These are phyloP conservation scores for Aspergillus unguis DNA, from an alignment of 2,329 filamentous ascomycete species.

Conservation along the genomic window DNA sequence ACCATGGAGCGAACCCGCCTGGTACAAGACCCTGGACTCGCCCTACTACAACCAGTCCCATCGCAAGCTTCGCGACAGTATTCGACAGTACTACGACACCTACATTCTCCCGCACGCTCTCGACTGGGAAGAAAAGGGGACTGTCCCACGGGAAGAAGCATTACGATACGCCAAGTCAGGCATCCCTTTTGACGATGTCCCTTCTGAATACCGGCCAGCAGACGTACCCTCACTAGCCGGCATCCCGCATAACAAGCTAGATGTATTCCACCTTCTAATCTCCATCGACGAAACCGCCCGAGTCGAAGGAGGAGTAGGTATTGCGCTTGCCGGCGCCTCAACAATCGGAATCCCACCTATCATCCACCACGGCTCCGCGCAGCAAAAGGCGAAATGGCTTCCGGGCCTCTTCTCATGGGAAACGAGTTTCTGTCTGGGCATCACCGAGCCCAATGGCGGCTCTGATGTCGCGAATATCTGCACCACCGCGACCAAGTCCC, in stretches of 20 bases:
- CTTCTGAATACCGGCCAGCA: not conserved
- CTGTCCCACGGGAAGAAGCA: not conserved
- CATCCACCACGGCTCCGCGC: slow-evolving; percentile 14
- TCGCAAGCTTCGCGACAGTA: not conserved
- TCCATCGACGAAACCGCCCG: no score
- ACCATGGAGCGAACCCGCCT: not conserved
- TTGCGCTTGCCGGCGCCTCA: slow-evolving; percentile 12
- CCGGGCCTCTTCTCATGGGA: slow-evolving; percentile 13
- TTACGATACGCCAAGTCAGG: not conserved
- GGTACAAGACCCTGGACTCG: not conserved
- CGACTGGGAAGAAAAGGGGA: not conserved
- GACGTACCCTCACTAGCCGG: no score
- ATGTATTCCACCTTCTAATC: no score
- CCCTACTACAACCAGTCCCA: not conserved
- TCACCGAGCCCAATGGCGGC: slow-evolving; percentile 13
- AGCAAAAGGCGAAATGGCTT: slow-evolving; percentile 16
- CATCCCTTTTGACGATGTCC: not conserved
- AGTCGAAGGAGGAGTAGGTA: not conserved
- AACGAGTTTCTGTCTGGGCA: slow-evolving; percentile 9
- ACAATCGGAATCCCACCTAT: slow-evolving; percentile 16
- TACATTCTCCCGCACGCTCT: not conserved
- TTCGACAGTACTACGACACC: not conserved
- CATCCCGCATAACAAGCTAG: no score
- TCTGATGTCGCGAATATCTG: slow-evolving; percentile 71
- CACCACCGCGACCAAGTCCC: slow-evolving; percentile 68